These are phyloP conservation scores for Porpolomopsis calyptriformis DNA, from an alignment of 768 basidiomycete genomes.

Conservation along the genomic window DNA sequence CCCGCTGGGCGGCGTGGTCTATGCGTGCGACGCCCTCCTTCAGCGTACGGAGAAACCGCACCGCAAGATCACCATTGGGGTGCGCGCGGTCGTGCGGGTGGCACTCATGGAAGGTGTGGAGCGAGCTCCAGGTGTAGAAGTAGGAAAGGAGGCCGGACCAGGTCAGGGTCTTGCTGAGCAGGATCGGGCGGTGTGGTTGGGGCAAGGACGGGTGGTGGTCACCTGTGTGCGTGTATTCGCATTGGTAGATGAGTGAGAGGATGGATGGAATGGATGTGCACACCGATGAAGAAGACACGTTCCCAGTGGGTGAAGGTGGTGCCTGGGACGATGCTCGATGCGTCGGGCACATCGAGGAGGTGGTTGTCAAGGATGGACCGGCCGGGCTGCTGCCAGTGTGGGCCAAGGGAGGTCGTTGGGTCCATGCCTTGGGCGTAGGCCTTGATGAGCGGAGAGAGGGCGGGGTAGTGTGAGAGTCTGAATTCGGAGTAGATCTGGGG, in stretches of 20 bases:
- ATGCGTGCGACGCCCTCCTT: constrained; percentile 28
- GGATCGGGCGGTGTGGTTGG: constrained; percentile 31
- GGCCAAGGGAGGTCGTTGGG: constrained; percentile 45
- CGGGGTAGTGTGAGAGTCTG: constrained; percentile 50
- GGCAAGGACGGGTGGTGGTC: constrained; percentile 30
- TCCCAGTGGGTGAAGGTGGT: constrained; percentile 34
- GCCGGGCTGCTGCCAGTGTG: constrained; percentile 75
- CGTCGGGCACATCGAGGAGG: constrained; percentile 57
- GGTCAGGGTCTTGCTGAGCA: constrained; percentile 48
- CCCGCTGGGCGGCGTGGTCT: no score
- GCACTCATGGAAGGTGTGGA: constrained; percentile 55
- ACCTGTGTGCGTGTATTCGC: constrained; percentile 21
- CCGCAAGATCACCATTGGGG: constrained; percentile 52
- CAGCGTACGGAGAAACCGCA: constrained; percentile 50
- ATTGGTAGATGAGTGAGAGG: background rate
- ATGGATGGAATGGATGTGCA: constrained; percentile 6
- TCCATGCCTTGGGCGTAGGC: constrained; percentile 54
- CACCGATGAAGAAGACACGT: constrained; percentile 52
- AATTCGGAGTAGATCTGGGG: constrained; percentile 64
- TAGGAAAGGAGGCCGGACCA: constrained; percentile 62
- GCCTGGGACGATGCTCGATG: constrained; percentile 25
- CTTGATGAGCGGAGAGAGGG: constrained; percentile 46
- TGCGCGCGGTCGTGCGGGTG: constrained; percentile 44
- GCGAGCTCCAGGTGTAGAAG: constrained; percentile 58
- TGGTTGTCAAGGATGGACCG: constrained; percentile 63